phyloP scores from a whole-genome alignment of 805 yeast species.

The Candida koratica region DNA sequence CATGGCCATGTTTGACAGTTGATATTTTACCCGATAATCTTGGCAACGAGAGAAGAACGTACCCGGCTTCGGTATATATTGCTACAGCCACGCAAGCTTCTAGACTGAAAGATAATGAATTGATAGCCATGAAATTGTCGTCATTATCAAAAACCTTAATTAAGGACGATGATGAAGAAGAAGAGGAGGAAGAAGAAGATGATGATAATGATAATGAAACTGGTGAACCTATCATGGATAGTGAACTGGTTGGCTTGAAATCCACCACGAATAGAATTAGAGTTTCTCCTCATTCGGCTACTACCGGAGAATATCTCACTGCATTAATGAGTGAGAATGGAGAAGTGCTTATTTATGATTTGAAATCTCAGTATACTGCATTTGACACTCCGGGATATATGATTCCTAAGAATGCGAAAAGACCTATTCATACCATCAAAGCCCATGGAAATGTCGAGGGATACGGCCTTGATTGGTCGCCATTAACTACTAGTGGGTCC shows the following conservation, averaged over 20 bases:
- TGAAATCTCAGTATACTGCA: conserved; percentile 73
- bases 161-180: conserved; percentile 75
- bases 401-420: conserved; percentile 71
- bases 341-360: conserved; percentile 80
- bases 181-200: conserved; percentile 69
- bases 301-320: conserved; percentile 76
- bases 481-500: conserved; percentile 72
- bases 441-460: conserved; percentile 96
- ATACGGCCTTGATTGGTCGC: conserved; percentile 96
- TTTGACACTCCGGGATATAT: conserved; percentile 84
- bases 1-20: conserved; percentile 95
- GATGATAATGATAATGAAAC: conserved; percentile 66
- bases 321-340: conserved; percentile 90
- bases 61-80: conserved; percentile 81
- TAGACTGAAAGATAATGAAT: conserved; percentile 80
- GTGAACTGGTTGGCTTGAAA: conserved; percentile 70
- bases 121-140: conserved; percentile 77
- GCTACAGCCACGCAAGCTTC: conserved; percentile 94
- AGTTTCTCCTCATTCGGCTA: conserved; percentile 69
- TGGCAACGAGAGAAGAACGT: conserved; percentile 84
- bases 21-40: conserved; percentile 83
- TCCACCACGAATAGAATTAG: conserved; percentile 88
- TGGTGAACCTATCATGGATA: conserved; percentile 82
- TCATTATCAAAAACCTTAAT: conserved; percentile 81
- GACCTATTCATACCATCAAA: conserved; percentile 77